Conservation (phyloP, 2,329 filamentous ascomycete genomes). For the Talaromyces sp. region DNA sequence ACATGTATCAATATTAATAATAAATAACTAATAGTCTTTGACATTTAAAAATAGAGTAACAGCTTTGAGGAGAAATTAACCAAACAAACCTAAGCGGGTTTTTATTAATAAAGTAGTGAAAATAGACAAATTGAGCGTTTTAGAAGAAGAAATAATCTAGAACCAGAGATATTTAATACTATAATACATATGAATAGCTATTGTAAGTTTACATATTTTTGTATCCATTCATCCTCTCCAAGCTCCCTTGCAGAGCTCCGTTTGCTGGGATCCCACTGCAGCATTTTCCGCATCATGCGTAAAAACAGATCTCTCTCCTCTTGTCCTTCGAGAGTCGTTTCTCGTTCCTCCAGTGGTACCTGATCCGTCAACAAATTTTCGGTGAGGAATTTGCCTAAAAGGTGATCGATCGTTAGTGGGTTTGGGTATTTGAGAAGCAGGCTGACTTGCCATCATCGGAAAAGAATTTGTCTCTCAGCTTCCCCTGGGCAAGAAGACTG, state of each 20-base stretch:
- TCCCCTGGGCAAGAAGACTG: slow-evolving; percentile 28
- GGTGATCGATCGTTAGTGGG: background rate
- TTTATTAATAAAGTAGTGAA: no score
- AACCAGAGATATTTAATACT: no score
- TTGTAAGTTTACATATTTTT: no score
- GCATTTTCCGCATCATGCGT: background rate
- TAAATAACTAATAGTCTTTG: no score
- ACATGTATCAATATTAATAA: no score
- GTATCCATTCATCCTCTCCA: slow-evolving; percentile 24
- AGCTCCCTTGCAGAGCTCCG: slow-evolving; percentile 27
- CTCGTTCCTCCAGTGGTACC: background rate
- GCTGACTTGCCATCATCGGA: background rate
- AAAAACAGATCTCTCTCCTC: background rate
- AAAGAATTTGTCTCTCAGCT: slow-evolving; percentile 6
- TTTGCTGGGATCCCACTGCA: slow-evolving; percentile 4
- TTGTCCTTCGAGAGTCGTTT: background rate
- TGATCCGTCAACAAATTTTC: background rate
- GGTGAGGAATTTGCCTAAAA: background rate
- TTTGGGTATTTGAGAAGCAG: no score
- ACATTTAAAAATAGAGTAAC: no score
- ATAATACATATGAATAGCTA: no score
- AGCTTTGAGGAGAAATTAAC: no score
- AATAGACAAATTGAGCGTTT: no score
- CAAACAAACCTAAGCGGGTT: no score
- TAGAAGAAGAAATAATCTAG: no score